phyloP scores from a whole-genome alignment of 2,329 filamentous ascomycete genomes.

The Phoma sp. region DNA sequence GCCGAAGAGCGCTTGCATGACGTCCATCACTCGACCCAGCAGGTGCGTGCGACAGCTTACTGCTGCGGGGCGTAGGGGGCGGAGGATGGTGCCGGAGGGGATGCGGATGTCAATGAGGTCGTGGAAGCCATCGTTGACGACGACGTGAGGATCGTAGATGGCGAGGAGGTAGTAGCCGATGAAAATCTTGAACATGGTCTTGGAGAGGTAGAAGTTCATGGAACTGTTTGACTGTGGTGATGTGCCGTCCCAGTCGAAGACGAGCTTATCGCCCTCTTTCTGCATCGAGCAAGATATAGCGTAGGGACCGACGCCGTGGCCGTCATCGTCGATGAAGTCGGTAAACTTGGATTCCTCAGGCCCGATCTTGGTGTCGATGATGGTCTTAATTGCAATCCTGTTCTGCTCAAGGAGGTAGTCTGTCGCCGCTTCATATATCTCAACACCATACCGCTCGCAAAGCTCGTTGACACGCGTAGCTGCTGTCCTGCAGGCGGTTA shows the following conservation, averaged over 20 bases:
- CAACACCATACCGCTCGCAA: constrained; percentile 53
- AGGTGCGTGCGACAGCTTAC: constrained; percentile 59
- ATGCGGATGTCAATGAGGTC: constrained; percentile 59
- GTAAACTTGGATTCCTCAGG: constrained; percentile 55
- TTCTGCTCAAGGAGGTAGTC: constrained; percentile 56
- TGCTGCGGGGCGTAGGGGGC: constrained; percentile 57
- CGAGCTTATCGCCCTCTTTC: constrained; percentile 53
- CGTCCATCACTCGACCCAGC: constrained; percentile 57
- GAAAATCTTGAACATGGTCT: constrained; percentile 62
- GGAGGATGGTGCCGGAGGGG: constrained; percentile 55
- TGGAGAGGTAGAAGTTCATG: constrained; percentile 59
- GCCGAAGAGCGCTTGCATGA: constrained; percentile 60
- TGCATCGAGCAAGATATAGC: constrained; percentile 58
- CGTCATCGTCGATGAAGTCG: constrained; percentile 60
- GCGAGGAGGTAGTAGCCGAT: constrained; percentile 59
- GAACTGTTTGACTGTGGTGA: constrained; percentile 56
- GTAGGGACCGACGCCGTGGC: constrained; percentile 56
- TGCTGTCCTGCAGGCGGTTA: constrained; percentile 57
- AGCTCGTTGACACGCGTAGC: constrained; percentile 56
- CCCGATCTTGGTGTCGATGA: constrained; percentile 57
- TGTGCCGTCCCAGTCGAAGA: constrained; percentile 60
- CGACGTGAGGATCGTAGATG: constrained; percentile 56
- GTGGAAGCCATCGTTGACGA: constrained; percentile 62
- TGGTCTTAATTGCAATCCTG: constrained; percentile 53
- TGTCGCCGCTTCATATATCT: constrained; percentile 57